Conservation (phyloP, 169 alveolate genomes). For the Cryptosporidium ryanae region DNA sequence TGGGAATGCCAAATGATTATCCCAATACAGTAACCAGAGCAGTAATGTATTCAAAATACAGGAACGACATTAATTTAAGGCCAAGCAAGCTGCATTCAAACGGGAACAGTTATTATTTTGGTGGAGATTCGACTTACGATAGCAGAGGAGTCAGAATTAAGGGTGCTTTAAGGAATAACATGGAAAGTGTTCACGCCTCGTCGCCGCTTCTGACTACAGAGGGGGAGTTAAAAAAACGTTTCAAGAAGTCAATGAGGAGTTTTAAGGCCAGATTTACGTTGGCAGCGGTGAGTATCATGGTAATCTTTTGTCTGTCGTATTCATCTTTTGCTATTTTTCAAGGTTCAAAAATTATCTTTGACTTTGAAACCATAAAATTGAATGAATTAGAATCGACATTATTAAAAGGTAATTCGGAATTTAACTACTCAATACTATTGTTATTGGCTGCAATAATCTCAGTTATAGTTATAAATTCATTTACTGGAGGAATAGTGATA, state of each 20-base stretch:
- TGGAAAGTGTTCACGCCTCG: not conserved
- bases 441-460: slow-evolving; percentile 5
- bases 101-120: not conserved
- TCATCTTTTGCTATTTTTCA: slow-evolving; percentile 29
- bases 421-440: slow-evolving; percentile 4
- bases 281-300: slow-evolving; percentile 35
- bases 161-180: not conserved
- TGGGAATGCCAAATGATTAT: slow-evolving; percentile 56
- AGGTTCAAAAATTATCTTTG: slow-evolving; percentile 14
- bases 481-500: not conserved
- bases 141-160: not conserved
- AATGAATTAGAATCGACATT: not conserved
- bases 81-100: not conserved
- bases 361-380: not conserved
- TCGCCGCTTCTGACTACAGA: slow-evolving; percentile 12
- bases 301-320: slow-evolving; percentile 31
- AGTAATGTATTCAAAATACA: slow-evolving; percentile 31
- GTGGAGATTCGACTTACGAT: not conserved
- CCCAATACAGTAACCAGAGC: slow-evolving; percentile 52
- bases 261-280: slow-evolving; percentile 24
- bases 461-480: not conserved
- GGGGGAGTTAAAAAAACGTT: slow-evolving; percentile 16
- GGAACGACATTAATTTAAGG: slow-evolving; percentile 4
- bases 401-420: not conserved
- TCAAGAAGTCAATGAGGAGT: slow-evolving; percentile 15